Evolutionary conservation across 1,284 basidiomycete genomes (phyloP).

Genomic region (Phenoliferia sp.): DNA sequence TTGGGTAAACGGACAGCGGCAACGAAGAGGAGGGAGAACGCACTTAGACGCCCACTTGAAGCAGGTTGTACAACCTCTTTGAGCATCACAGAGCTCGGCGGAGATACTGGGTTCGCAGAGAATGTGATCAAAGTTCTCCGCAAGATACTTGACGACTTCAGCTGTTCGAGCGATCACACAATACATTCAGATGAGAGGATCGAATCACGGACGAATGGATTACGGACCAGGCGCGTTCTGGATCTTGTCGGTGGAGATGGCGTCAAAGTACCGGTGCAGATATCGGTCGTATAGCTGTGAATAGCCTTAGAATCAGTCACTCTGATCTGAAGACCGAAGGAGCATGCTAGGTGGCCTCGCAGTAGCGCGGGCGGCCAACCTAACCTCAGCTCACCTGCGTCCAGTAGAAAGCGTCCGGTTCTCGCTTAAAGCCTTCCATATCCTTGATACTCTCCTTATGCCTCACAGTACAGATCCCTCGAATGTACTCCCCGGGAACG

Average conservation of each 20-base stretch:
- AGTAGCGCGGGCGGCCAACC: background rate
- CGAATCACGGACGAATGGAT: background rate
- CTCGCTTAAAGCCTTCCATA: conserved; percentile 28
- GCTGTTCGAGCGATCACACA: conserved; percentile 11
- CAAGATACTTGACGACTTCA: conserved; percentile 48
- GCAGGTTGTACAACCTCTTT: conserved; percentile 82
- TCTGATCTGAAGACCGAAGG: background rate
- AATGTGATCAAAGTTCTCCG: conserved; percentile 85
- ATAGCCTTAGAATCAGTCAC: background rate
- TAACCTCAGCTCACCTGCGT: conserved; percentile 25
- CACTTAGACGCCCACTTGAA: conserved; percentile 81
- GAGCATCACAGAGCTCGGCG: conserved; percentile 77
- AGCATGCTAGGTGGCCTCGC: background rate
- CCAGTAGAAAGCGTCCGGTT: conserved; percentile 34
- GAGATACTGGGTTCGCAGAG: conserved; percentile 89
- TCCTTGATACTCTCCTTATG: conserved; percentile 34
- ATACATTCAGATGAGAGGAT: background rate
- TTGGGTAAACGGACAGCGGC: conserved; percentile 5
- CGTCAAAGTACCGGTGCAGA: conserved; percentile 96
- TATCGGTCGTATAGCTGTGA: conserved; percentile 65
- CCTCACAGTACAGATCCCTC: conserved; percentile 30
- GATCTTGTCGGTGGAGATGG: conserved; percentile 78
- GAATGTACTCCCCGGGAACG: conserved; percentile 27
- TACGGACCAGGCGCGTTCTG: conserved; percentile 70
- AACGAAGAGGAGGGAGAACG: conserved; percentile 34